Conservation (phyloP, 2,329 filamentous ascomycete species). For the Colletotrichum tropicale region DNA sequence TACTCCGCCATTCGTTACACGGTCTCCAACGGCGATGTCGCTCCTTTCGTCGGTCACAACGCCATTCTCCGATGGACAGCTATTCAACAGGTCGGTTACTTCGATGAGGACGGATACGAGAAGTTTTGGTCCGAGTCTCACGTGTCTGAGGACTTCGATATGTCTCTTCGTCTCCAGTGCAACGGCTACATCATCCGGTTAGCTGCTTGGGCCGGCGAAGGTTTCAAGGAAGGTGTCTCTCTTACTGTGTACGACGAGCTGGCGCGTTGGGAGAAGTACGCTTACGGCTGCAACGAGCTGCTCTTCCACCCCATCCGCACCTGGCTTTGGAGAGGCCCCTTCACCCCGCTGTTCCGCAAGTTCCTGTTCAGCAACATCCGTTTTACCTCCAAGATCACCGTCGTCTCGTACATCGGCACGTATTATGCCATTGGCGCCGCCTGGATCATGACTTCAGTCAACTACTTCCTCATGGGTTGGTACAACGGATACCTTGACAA, state of each 20-base stretch:
- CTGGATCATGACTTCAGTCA: constrained; percentile 74
- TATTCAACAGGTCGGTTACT: constrained; percentile 74
- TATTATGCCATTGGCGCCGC: constrained; percentile 81
- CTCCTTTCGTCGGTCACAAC: constrained; percentile 83
- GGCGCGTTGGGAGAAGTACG: constrained; percentile 86
- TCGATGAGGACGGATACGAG: constrained; percentile 72
- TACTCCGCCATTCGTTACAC: constrained; percentile 79
- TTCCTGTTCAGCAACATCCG: constrained; percentile 78
- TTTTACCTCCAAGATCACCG: constrained; percentile 76
- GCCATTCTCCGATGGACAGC: constrained; percentile 78
- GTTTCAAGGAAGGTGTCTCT: constrained; percentile 83
- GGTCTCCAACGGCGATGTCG: constrained; percentile 78
- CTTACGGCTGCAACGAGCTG: constrained; percentile 83
- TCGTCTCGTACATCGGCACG: constrained; percentile 79
- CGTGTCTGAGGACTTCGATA: constrained; percentile 83
- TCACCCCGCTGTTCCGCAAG: constrained; percentile 77
- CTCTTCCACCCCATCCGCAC: constrained; percentile 79
- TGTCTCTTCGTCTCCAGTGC: constrained; percentile 78
- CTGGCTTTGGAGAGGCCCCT: constrained; percentile 76
- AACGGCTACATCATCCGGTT: constrained; percentile 75
- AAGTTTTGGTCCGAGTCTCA: constrained; percentile 85
- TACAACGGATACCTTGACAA: constrained; percentile 79
- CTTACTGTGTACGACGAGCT: constrained; percentile 86
- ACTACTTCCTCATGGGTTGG: constrained; percentile 80
- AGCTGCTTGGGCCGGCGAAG: constrained; percentile 75